These are phyloP conservation scores for Ustilago curta DNA, from an alignment of 1,284 basidiomycete species.

Conservation along the genomic window DNA sequence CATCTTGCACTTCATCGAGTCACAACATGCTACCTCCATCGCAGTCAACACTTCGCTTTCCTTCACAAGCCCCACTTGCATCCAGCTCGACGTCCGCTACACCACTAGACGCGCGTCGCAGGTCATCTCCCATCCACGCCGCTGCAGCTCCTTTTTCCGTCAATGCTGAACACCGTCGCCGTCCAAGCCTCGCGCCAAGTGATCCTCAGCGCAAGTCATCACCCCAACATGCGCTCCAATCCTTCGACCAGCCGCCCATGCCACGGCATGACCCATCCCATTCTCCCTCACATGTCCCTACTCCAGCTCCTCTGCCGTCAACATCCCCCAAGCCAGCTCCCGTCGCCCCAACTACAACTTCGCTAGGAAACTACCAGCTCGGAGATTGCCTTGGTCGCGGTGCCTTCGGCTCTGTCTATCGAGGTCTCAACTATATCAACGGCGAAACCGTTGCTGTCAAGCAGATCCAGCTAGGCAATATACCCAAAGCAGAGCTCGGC, in stretches of 20 bases:
- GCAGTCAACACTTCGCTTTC: slow-evolving; percentile 39
- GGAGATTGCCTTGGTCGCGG: slow-evolving; percentile 94
- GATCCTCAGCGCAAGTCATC: slow-evolving; percentile 9
- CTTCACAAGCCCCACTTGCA: slow-evolving; percentile 18
- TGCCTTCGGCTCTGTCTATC: slow-evolving; percentile 91
- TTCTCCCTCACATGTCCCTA: background rate
- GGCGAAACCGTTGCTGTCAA: slow-evolving; percentile 73
- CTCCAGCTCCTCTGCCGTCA: background rate
- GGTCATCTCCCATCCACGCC: slow-evolving; percentile 21
- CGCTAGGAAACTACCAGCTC: slow-evolving; percentile 70
- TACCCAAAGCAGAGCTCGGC: slow-evolving; percentile 89
- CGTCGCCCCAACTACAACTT: slow-evolving; percentile 3
- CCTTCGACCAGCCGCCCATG: background rate
- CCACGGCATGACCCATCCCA: slow-evolving; percentile 11
- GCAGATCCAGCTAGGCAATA: slow-evolving; percentile 80
- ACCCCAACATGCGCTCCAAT: background rate
- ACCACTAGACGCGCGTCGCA: slow-evolving; percentile 24
- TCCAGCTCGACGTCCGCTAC: slow-evolving; percentile 5
- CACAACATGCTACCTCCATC: slow-evolving; percentile 37
- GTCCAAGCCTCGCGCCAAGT: slow-evolving; percentile 1
- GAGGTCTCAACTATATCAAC: slow-evolving; percentile 93
- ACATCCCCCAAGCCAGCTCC: slow-evolving; percentile 5
- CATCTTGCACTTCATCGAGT: slow-evolving; percentile 2
- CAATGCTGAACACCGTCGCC: slow-evolving; percentile 10
- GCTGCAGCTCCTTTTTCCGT: background rate